Evolutionary conservation across 176 grass and related monocot genomes (phyloP).

Genomic region (Paspalum vaginatum): DNA sequence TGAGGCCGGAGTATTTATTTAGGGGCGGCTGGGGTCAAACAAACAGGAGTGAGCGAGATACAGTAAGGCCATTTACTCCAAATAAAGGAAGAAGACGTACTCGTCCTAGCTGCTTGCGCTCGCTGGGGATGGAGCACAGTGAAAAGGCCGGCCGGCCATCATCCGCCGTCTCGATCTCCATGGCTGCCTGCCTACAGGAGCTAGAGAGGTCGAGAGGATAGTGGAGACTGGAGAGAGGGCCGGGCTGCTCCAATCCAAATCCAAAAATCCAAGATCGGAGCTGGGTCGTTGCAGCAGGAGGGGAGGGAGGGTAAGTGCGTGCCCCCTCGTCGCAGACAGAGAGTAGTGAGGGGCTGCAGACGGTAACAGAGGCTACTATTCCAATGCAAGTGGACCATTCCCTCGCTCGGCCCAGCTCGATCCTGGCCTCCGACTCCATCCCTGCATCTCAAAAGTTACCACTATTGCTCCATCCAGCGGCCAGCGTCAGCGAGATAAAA

Average conservation of each 20-base stretch:
- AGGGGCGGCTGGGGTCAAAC: neutral
- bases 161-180: neutral
- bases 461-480: neutral
- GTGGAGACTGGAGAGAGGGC: neutral
- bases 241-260: neutral
- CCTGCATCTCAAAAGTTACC: neutral
- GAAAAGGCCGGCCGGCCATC: neutral
- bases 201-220: neutral
- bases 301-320: neutral
- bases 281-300: neutral
- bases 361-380: neutral
- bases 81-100: conserved; percentile 49
- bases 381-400: too few relatives aligned
- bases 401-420: too few relatives aligned
- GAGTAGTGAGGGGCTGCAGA: neutral
- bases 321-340: conserved; percentile 6
- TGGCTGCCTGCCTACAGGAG: neutral
- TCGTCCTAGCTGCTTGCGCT: too few relatives aligned
- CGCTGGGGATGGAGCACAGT: conserved; percentile 8
- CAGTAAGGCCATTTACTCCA: conserved; percentile 39
- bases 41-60: conserved; percentile 1
- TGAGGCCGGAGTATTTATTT: neutral
- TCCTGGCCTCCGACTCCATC: too few relatives aligned
- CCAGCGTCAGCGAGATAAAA: too few relatives aligned
- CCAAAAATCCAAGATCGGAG: neutral